Evolutionary conservation across 164 flowering plant species (phyloP), one percentile per base, ranked within the genome.

Genomic region (Vitis amurensis): DNA sequence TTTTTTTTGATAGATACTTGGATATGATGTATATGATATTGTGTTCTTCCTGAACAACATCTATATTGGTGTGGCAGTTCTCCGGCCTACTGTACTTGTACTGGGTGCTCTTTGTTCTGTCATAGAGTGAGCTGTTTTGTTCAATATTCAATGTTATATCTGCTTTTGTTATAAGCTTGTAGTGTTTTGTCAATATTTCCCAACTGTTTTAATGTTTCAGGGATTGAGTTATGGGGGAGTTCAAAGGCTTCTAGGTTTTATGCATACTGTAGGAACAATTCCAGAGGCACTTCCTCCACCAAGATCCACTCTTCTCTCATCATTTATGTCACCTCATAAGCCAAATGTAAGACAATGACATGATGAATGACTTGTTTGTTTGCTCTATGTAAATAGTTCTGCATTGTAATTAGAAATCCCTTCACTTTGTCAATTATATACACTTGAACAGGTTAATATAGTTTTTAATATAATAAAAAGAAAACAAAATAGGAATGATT

Each of bases 201-300:
- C 15, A 30, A 9, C 10, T 59, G 30, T 53, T 50, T 53, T 29
- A 16, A 57, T 61, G 44, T 12, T 66, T 19, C 80, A 90, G 97
- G 88, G 77, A 50, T 71, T 88, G 70, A 73, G 85, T 68, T 87
- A 83, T 80, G 78, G 65, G 12, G 97, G 96, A 59, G 64, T 90
- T 71, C 86, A 85, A 67, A 79, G 74, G 52, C 84, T 89, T 71
- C 72, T 92, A 37, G 92, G 92, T 51, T 63, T 90, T 78, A 72
- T 63, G 61, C 84, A 82, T 61, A 90, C 97, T 27, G 74, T 66
- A 9, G 96, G 97, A 72, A 85, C 96, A 74, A 70, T 79, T 75
- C 56, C 71, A 8, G 82, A 79, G 66, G 82, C 87, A 67, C 87
- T 92, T 72, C 91, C 96, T 47, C 98, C 94, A 31, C 86, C 91